A percentile compares a stretch with the other conserved stretches of the same genome.
These are phyloP conservation scores for Papiliotrema flavescens DNA, from an alignment of 1,284 basidiomycete genomes.

Conservation along the genomic window DNA sequence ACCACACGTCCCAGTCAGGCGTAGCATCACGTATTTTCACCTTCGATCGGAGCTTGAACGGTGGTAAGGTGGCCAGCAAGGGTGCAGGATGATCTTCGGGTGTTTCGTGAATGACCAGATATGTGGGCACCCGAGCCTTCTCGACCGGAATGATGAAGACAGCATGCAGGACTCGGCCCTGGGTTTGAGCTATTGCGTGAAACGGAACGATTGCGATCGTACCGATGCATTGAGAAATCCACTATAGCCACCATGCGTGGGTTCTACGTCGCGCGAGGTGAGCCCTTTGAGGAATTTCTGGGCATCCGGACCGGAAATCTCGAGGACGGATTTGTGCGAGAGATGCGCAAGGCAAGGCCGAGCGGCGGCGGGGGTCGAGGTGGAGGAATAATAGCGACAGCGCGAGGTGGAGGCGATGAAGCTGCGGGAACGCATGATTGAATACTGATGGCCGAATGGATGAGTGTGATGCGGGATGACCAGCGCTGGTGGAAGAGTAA, in stretches of 20 bases:
- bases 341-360: constrained; percentile 55
- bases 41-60: constrained; percentile 84
- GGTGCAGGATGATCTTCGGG: constrained; percentile 73
- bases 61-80: constrained; percentile 41
- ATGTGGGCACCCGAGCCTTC: constrained; percentile 25
- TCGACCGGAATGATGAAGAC: constrained; percentile 68
- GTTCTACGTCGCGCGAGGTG: constrained; percentile 59
- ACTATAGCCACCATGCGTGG: constrained; percentile 62
- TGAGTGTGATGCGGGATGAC: no score
- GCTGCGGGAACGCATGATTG: no score
- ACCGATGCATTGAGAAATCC: constrained; percentile 85
- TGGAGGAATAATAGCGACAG: no score
- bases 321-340: constrained; percentile 63
- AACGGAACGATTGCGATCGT: constrained; percentile 28
- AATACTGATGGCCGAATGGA: no score
- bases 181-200: constrained; percentile 4
- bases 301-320: constrained; percentile 76
- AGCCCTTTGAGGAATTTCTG: constrained; percentile 85
- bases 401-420: no score
- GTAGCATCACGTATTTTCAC: constrained; percentile 76
- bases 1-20: constrained; percentile 72
- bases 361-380: no score
- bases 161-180: constrained; percentile 90
- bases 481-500: no score
- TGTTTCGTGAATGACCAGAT: constrained; percentile 54